phyloP scores from a whole-genome alignment of 768 basidiomycete species.

The Calocybe indica region DNA sequence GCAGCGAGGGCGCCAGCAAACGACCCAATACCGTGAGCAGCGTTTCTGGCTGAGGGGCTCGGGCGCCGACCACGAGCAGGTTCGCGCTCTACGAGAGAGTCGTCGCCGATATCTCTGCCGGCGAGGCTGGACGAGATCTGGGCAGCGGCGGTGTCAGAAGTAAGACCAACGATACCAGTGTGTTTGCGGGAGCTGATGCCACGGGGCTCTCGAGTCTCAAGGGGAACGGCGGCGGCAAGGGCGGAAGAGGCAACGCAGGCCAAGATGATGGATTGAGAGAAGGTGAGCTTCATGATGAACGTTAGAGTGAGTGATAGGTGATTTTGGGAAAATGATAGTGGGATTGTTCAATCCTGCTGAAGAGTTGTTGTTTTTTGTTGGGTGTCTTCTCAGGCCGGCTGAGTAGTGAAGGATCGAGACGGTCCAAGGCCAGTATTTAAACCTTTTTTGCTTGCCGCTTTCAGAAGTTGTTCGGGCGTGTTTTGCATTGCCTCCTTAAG shows the following conservation, averaged over 20 bases:
- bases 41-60: neutral
- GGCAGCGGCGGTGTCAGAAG: neutral
- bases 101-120: neutral
- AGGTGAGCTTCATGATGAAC: slow-evolving; percentile 6
- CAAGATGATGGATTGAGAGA: slow-evolving; percentile 6
- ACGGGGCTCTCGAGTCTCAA: slow-evolving; percentile 1
- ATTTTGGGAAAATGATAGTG: neutral
- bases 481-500: too few relatives aligned
- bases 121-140: neutral
- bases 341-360: neutral
- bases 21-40: slow-evolving; percentile 4
- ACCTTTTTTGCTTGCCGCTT: too few relatives aligned
- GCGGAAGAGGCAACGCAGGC: slow-evolving; percentile 9
- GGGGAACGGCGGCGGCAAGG: slow-evolving; percentile 4
- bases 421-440: too few relatives aligned
- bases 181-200: neutral
- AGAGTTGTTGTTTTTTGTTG: too few relatives aligned
- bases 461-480: too few relatives aligned
- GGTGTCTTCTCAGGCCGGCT: slow-evolving; percentile 5
- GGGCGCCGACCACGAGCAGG: slow-evolving; percentile 1
- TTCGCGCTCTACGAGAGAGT: slow-evolving; percentile 1
- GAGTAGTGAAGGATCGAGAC: neutral
- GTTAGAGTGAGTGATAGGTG: neutral
- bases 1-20: slow-evolving; percentile 2
- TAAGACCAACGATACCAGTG: slow-evolving; percentile 1